Base-by-base conservation (phyloP, 768 basidiomycete species). In the Boletales sp. region DNA sequence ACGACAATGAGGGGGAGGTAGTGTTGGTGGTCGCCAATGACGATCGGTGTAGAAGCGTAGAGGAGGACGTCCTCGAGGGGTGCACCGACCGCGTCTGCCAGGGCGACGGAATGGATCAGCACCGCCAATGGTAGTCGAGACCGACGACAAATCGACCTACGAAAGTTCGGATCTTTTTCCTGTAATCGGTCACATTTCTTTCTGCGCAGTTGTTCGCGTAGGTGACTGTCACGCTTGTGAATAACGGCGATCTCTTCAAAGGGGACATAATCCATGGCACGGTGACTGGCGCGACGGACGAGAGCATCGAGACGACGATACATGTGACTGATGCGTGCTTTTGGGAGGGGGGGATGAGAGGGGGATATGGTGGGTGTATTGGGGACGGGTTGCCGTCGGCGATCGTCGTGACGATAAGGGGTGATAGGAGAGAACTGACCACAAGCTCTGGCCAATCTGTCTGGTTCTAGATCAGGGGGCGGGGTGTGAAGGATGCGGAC, bases 71-170 rank as follows among this genome's bases (percentile, higher is more conserved):
- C 65, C 14, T 65, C 60, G 38, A 75, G 58, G 1, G 70, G 57
- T n/a, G 67, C 55, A 0, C 70, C 72, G 43, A 75, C 70, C 8
- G 68, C 65, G 24, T 63, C 75, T 75, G 43, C n/a, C n/a, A n/a
- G n/a, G 11, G 43, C 11, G 1, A n/a, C 7, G 6, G 24, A 27
- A 27, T 27, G 38, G 3, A 27, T 50, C 8, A 42, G 42, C 4
- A 39, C 0, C 3, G 38, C 4, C 19, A 24, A 34, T 10, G 8
- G 10, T 3, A 1, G 2, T 2, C 17, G 7, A 27, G 24, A 2
- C 8, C 4, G 15, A 18, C 46, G 32, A 17, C 11, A 8, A 51
- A 44, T 43, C 42, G 19, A 62, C 67, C 14, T 51, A 66, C 67
- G 59, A 48, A 66, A 66, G 32, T 32, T 55, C 8, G 57, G 48